These are phyloP conservation scores for Epichloe scottii DNA, from an alignment of 2,329 filamentous ascomycete species.

Conservation along the genomic window DNA sequence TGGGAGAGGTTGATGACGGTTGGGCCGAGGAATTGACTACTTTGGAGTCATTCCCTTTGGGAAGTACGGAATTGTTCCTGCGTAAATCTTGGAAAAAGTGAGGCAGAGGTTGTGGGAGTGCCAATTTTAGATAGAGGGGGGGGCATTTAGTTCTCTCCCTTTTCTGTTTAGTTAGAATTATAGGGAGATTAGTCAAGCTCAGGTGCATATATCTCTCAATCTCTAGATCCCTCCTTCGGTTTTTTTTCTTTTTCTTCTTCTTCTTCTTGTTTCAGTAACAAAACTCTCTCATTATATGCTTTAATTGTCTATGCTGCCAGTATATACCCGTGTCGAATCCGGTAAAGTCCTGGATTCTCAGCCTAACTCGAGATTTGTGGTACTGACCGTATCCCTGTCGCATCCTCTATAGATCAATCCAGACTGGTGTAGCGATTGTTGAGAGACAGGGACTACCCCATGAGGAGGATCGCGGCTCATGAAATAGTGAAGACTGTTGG, in stretches of 20 bases:
- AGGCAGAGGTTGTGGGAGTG: neutral
- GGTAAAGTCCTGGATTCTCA: neutral
- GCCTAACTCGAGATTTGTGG: neutral
- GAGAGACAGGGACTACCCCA: neutral
- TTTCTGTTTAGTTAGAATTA: too few species aligned
- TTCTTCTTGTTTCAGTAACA: too few species aligned
- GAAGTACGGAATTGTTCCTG: slow-evolving; percentile 43
- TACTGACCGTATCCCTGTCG: neutral
- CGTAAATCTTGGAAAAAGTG: neutral
- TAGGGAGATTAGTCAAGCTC: too few species aligned
- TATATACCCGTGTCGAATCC: neutral
- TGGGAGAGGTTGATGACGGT: slow-evolving; percentile 46
- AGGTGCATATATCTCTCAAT: too few species aligned
- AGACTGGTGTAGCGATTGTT: neutral
- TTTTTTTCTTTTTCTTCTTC: too few species aligned
- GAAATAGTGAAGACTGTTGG: neutral
- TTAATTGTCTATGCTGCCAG: neutral
- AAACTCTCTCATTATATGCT: too few species aligned
- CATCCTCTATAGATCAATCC: neutral
- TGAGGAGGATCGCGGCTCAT: neutral
- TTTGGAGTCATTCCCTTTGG: slow-evolving; percentile 43
- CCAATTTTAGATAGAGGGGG: too few species aligned
- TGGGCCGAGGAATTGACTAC: slow-evolving; percentile 44
- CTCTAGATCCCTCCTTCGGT: too few species aligned
- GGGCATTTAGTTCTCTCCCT: neutral